Percentiles rank a stretch among this genome's conserved stretches.
phyloP scores from a whole-genome alignment of 2,329 filamentous ascomycete species.

The Phoma sp. region DNA sequence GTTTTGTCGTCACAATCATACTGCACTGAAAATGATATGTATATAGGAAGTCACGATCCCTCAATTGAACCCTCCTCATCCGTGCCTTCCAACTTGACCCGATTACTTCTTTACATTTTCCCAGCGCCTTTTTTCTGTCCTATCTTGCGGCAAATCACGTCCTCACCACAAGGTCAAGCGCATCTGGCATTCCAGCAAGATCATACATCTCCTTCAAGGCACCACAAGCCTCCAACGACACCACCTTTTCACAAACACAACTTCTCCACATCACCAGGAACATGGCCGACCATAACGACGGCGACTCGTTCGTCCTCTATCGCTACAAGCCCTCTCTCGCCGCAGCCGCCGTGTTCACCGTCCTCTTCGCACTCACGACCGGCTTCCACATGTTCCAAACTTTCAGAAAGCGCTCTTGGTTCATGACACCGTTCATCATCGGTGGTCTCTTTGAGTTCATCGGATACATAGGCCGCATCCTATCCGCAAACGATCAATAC shows the following conservation, averaged over 20 bases:
- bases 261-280: conserved; percentile 37
- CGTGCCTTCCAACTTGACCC: neutral
- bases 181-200: too few species aligned
- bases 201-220: too few species aligned
- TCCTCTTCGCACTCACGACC: conserved; percentile 56
- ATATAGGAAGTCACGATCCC: neutral
- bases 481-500: conserved; percentile 42
- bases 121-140: neutral
- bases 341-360: conserved; percentile 56
- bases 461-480: conserved; percentile 59
- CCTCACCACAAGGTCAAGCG: too few species aligned
- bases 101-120: neutral
- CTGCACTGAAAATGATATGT: neutral
- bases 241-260: neutral
- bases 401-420: conserved; percentile 56
- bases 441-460: conserved; percentile 61
- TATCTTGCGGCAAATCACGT: too few species aligned
- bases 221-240: neutral
- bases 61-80: neutral
- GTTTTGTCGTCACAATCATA: neutral
- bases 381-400: conserved; percentile 53
- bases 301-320: conserved; percentile 42
- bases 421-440: conserved; percentile 60
- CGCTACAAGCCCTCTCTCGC: conserved; percentile 54
- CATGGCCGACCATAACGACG: conserved; percentile 45